Evolutionary conservation across 2,329 filamentous ascomycete species (phyloP), one percentile per base, ranked within the genome.

Genomic region (Ceratocystis cacaofunesta): DNA sequence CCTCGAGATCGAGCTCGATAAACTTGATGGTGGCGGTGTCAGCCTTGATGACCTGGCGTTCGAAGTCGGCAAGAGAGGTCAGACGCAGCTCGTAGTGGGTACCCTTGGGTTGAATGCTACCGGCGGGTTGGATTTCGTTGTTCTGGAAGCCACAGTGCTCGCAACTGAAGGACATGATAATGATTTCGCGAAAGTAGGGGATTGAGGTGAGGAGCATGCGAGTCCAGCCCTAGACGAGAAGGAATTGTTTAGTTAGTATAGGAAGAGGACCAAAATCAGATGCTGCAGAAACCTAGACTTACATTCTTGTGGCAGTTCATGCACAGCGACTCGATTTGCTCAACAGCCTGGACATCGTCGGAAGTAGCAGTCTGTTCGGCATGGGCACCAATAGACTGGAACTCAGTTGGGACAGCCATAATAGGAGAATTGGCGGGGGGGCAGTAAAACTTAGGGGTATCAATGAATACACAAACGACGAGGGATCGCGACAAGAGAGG

Each of bases 81-180:
- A 96, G 80, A 62, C 87, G 88, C 65, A 97, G 82, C 65, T 90
- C 87, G 76, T 92, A 96, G 73, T 88, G 89, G 22, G 85, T 81
- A 64, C 94, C 94, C 72, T 89, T 89, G 71, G 91, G 87, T 77
- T 97, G 94, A 68, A 97, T 92, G 71, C 91, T 85, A 68, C 91
- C 91, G 32, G 94, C 94, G 7, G 92, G 86, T 74, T 96, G 92
- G 71, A 99, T 88, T 71, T 96, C 92, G 75, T 92, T 92, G 79
- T 97, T 96, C 70, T 88, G 85, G 76, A 92, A 87, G 73, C 85
- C 80, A 78, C 94, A 99, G 76, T 96, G 85, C 5, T 90, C 85
- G 79, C 94, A 99, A 70, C 84, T 83, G 76, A 99, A 99, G 68
- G 92, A 97, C 86, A 96, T 96, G 75, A 99, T 84, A 72, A 99